A percentile compares a stretch with the other conserved stretches of the same genome.
These are phyloP conservation scores for Penicillium concentricum DNA, from an alignment of 2,329 filamentous ascomycete species.

Conservation along the genomic window DNA sequence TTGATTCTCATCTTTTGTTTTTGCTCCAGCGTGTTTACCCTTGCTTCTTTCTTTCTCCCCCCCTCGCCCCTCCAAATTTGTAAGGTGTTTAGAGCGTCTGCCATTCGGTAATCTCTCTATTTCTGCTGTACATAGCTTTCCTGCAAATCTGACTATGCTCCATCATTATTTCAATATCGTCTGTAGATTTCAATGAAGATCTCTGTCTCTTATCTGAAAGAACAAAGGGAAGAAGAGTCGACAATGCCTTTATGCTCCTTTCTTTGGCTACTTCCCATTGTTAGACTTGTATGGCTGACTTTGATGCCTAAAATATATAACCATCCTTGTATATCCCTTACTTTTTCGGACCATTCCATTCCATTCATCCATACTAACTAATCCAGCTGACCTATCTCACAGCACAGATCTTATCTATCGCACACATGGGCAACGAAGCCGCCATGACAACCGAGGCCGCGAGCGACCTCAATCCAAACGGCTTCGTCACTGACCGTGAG, in stretches of 20 bases:
- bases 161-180: background rate
- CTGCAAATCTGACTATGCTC: background rate
- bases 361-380: background rate
- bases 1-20: background rate
- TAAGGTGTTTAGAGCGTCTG: conserved; percentile 24
- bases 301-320: background rate
- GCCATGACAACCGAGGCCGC: background rate
- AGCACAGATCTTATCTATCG: background rate
- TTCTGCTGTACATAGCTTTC: conserved; percentile 14
- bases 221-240: background rate
- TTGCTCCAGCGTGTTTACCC: conserved; percentile 14
- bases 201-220: background rate
- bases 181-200: background rate
- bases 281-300: background rate
- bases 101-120: conserved; percentile 14
- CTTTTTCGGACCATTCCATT: background rate
- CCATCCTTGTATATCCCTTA: background rate
- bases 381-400: background rate
- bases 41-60: background rate
- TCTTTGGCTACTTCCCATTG: background rate
- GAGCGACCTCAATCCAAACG: background rate
- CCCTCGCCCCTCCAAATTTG: background rate
- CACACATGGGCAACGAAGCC: background rate
- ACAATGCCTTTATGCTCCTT: background rate
- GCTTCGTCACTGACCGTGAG: conserved; percentile 1